Evolutionary conservation across 1,284 basidiomycete species (phyloP), one percentile per base, ranked within the genome.

Genomic region (Melampsora medusae): DNA sequence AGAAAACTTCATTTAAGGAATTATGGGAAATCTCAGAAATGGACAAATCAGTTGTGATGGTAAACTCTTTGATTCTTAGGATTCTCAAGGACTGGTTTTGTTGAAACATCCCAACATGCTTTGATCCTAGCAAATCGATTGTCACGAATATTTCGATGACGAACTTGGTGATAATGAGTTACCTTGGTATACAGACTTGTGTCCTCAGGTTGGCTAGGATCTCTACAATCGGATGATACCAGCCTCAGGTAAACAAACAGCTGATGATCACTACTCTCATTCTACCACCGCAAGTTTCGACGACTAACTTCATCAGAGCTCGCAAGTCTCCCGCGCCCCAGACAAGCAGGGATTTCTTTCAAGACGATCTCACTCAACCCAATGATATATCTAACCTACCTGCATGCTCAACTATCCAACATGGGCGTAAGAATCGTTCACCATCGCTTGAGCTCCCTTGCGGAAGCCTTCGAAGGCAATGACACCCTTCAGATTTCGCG

Each of bases 151-250:
- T 72, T 72, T 49, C 22, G 28, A 35, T n/a, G 38, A 64, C 42
- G 42, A 62, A 46, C 50, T 72, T n/a, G 17, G 16, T 16, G 19
- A 49, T 25, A 10, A 61, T 22, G 61, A 72, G 48, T 72, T 72
- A 17, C 70, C 70, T 12, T 72, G 70, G 70, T 65, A 72, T 38
- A 35, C 61, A n/a, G 28, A 64, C 33, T 22, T 72, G 31, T 72
- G 70, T 31, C 70, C 70, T 5, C n/a, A 65, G 61, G 70, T 72
- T 38, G 35, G 35, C 35, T 38, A 49, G 33, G 35, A 16, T 19
- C 50, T 64, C 19, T 38, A 4, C 17, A 25, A 6, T 70, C 22
- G 10, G 7, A 35, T 62, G 6, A 53, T 53, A 14, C 16, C 31
- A 28, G 28, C 28, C 28, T 28, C 28, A 17, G 33, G 16, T 48